Evolutionary conservation across 176 grass and related monocot species (phyloP), one percentile per base, ranked within the genome.

Genomic region (Puya raimondii): DNA sequence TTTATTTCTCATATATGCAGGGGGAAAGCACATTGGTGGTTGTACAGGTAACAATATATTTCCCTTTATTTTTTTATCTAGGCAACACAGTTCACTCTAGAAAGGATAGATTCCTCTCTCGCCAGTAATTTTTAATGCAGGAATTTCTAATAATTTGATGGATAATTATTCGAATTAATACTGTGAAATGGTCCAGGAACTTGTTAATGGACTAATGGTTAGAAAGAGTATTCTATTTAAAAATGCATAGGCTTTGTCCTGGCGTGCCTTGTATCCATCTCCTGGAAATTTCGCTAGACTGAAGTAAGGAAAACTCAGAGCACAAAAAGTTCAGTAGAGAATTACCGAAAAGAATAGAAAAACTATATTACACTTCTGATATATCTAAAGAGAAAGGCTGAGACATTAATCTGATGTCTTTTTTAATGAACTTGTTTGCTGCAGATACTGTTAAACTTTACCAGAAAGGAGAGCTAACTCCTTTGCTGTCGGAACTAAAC

Each of bases 371-470:
- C 59, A 11, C 56, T 2, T 53, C 33, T 48, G 56, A 17, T 42
- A 74, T 33, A 26, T 69, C 27, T 23, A 69, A 48, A 27, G 21
- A 23, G 15, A 68, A 2, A 63, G 33, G 59, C 69, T 51, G 5
- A 64, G 74, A 51, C 13, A 25, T 10, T 78, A 1, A 26, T n/a
- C 11, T 53, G 9, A 26, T 63, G 49, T 63, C 21, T 86, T 63
- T 75, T 21, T 21, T 14, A 23, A 14, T 23, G 12, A 3, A 12
- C 52, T 1, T 61, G 66, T 81, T 58, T 87, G 64, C 3, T 85
- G 74, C 73, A 96, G 88, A 96, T 79, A 96, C 92, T 0, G 75
- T 96, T 76, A 92, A 89, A 72, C 86, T 96, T 67, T 66, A 91
- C 70, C 83, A 70, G 65, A 88, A 91, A 69, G 88, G 92, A 54